Base-by-base conservation (phyloP, 2,329 filamentous ascomycete genomes). In the Bipolaris sorokiniana region DNA sequence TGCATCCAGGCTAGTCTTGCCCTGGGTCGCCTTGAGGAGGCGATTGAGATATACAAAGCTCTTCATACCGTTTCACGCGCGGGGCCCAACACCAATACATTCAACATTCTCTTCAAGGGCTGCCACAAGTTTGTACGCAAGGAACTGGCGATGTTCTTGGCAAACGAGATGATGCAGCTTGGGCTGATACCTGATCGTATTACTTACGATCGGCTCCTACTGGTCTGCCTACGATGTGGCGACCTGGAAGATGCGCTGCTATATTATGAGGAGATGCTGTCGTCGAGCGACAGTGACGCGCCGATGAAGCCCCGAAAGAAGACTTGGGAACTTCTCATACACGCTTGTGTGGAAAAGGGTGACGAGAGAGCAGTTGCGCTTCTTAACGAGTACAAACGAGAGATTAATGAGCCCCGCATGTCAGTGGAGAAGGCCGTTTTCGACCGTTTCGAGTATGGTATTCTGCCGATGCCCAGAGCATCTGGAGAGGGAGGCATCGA, bases 191-290 rank as follows among this genome's bases (percentile, higher is more conserved):
- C 88, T 0, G 80, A 87, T 57, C 68, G 75, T n/a, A 63, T 82
- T 16, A 89, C 87, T 0, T 89, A 89, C 63, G 86, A 89, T 63
- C 79, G 83, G 4, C 76, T 90, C 10, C 82, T 89, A 15, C 70
- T 86, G 11, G 79, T 86, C 41, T 89, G 86, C 65, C 63, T 85
- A 5, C 23, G 62, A 4, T 54, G 40, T 0, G 68, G 69, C 37
- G 72, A 77, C 7, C 61, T 80, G 42, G 78, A 80, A 23, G 80
- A 82, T 55, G 82, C 81, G 0, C 77, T 84, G 52, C 62, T 72
- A 7, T 84, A 84, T 62, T 76, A 82, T 6, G 75, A 80, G 38
- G 82, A 84, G 68, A 84, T 84, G 82, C 66, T 72, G n/a, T 45
- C 42, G n/a, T 45, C 42, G 11, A 9, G 15, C 18, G 20, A 31